Evolutionary conservation across 2,329 filamentous ascomycete species (phyloP).

Genomic region (Verticillium zaregamsianum): DNA sequence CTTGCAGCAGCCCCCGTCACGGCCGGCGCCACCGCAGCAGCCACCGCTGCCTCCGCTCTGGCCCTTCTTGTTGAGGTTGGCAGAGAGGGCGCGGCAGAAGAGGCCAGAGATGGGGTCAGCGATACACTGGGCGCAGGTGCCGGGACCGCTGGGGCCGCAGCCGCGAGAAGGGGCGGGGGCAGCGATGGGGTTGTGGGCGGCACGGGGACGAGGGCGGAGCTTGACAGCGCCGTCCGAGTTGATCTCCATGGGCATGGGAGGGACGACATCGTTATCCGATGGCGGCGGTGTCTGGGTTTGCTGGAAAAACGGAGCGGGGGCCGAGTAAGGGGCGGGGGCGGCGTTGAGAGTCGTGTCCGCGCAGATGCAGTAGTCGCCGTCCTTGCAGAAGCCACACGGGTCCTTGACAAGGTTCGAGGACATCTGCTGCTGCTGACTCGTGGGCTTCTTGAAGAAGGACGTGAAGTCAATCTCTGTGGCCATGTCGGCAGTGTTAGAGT

Average conservation of each 20-base stretch:
- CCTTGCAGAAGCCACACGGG: slow-evolving; percentile 76
- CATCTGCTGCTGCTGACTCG: slow-evolving; percentile 17
- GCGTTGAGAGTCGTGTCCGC: slow-evolving; percentile 51
- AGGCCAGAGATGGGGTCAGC: slow-evolving; percentile 74
- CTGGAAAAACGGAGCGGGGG: slow-evolving; percentile 16
- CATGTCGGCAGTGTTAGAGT: slow-evolving; percentile 45
- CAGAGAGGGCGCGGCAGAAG: slow-evolving; percentile 78
- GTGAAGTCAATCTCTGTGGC: slow-evolving; percentile 73
- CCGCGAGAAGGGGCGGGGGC: slow-evolving; percentile 39
- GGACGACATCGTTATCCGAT: slow-evolving; percentile 56
- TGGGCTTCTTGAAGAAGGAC: slow-evolving; percentile 50
- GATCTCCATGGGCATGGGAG: slow-evolving; percentile 52
- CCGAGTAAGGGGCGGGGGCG: slow-evolving; percentile 12
- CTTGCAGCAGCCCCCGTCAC: slow-evolving; percentile 63
- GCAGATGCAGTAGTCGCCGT: slow-evolving; percentile 78
- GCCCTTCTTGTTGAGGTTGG: slow-evolving; percentile 48
- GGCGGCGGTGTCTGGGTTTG: slow-evolving; percentile 53
- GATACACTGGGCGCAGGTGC: slow-evolving; percentile 74
- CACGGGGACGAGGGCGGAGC: slow-evolving; percentile 38
- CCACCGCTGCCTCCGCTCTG: slow-evolving; percentile 25
- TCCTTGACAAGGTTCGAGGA: slow-evolving; percentile 50
- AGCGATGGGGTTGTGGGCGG: slow-evolving; percentile 35
- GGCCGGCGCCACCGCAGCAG: slow-evolving; percentile 58
- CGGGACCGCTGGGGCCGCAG: slow-evolving; percentile 66
- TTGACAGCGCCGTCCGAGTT: slow-evolving; percentile 58